phyloP scores from a whole-genome alignment of 345 rosid species.

The Cardiospermum halicacabum region DNA sequence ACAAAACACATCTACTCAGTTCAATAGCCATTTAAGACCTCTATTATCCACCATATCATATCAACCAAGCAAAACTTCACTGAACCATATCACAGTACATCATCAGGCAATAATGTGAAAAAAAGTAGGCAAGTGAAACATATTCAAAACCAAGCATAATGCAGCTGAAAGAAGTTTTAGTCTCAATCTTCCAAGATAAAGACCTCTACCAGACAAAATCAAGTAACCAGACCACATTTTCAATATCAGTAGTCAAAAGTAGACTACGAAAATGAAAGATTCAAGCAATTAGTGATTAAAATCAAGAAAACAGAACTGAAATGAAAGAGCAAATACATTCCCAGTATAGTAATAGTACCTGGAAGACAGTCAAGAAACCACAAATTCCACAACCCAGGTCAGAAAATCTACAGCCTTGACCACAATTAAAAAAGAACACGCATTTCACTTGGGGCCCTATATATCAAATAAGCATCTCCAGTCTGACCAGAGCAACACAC shows the following conservation, averaged over 20 bases:
- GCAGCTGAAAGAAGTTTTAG: slow-evolving; percentile 13
- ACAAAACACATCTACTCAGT: slow-evolving; percentile 12
- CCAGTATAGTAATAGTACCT: slow-evolving; percentile 35
- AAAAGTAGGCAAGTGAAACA: slow-evolving; percentile 3
- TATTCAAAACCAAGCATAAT: slow-evolving; percentile 23
- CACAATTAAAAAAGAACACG: background rate
- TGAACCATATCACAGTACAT: slow-evolving; percentile 7
- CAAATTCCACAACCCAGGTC: slow-evolving; percentile 21
- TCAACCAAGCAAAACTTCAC: slow-evolving; percentile 2
- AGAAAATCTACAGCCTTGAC: slow-evolving; percentile 16
- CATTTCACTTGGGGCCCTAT: slow-evolving; percentile 25
- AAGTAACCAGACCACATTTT: slow-evolving; percentile 23
- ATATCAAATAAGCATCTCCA: slow-evolving; percentile 17
- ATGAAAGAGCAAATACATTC: slow-evolving; percentile 13
- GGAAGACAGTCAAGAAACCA: slow-evolving; percentile 21
- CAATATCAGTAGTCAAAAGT: slow-evolving; percentile 22
- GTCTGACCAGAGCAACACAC: slow-evolving; percentile 35
- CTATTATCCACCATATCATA: background rate
- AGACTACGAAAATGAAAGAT: slow-evolving; percentile 2
- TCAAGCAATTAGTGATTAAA: slow-evolving; percentile 16
- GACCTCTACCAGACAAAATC: slow-evolving; percentile 10
- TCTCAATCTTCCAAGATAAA: slow-evolving; percentile 2
- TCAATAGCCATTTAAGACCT: slow-evolving; percentile 13
- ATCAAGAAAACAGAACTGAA: slow-evolving; percentile 14
- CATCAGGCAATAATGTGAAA: slow-evolving; percentile 1